Evolutionary conservation across 164 flowering plant species (phyloP).

Genomic region (Aristolochia contorta): DNA sequence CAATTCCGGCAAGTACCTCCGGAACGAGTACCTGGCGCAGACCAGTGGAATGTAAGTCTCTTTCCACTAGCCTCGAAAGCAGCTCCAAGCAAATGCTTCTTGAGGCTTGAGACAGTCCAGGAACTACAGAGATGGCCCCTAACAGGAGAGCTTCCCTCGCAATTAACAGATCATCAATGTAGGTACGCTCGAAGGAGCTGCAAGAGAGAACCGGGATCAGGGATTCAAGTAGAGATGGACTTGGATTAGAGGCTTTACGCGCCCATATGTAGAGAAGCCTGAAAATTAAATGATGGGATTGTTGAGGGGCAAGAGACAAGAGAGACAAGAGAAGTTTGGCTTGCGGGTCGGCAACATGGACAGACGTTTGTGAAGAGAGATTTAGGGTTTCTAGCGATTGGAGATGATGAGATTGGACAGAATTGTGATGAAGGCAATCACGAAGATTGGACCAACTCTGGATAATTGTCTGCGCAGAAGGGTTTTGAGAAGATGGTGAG

Average conservation of each 20-base stretch:
- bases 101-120: constrained; percentile 31
- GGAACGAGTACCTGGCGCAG: constrained; percentile 27
- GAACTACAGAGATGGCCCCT: constrained; percentile 51
- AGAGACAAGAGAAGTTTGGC: constrained; percentile 69
- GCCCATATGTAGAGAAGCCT: constrained; percentile 82
- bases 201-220: constrained; percentile 30
- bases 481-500: neutral
- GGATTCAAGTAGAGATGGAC: constrained; percentile 36
- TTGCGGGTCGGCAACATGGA: constrained; percentile 86
- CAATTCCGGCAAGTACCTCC: constrained; percentile 73
- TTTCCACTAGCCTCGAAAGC: constrained; percentile 44
- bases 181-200: constrained; percentile 16
- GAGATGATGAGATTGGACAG: constrained; percentile 34
- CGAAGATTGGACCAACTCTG: constrained; percentile 89
- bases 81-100: constrained; percentile 52
- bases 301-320: constrained; percentile 44
- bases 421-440: constrained; percentile 30
- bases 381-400: constrained; percentile 49
- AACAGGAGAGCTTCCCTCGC: constrained; percentile 47
- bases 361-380: constrained; percentile 43
- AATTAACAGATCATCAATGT: constrained; percentile 13
- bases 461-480: constrained; percentile 53
- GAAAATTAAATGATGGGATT: constrained; percentile 46
- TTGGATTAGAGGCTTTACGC: constrained; percentile 63
- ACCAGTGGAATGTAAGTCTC: constrained; percentile 17